These are phyloP conservation scores for Candida boidinii DNA, from an alignment of 805 yeast species.

Conservation along the genomic window DNA sequence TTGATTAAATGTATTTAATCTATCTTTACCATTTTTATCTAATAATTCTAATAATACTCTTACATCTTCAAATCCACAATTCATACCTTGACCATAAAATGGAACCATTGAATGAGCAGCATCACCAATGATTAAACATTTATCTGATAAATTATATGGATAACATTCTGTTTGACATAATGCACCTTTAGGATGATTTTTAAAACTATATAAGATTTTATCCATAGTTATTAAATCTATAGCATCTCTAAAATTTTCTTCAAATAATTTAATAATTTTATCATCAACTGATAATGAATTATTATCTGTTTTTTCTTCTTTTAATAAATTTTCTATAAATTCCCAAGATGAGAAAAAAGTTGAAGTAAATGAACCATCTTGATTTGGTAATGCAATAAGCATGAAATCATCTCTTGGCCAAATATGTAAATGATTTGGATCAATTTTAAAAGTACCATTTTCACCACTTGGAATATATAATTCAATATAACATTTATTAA, in stretches of 20 bases:
- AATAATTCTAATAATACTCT: conserved; percentile 49
- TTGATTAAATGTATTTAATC: conserved; percentile 39
- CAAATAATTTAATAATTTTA: conserved; percentile 45
- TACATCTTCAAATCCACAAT: conserved; percentile 92
- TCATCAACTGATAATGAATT: too few relatives aligned
- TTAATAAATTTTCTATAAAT: conserved; percentile 44
- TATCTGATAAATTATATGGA: conserved; percentile 60
- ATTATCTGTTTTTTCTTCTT: conserved; percentile 29
- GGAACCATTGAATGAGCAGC: conserved; percentile 98
- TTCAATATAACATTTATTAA: conserved; percentile 80
- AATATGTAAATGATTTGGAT: conserved; percentile 76
- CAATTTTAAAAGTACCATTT: conserved; percentile 37
- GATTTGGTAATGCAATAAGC: conserved; percentile 85
- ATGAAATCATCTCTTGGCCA: conserved; percentile 87
- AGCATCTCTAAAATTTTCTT: conserved; percentile 66
- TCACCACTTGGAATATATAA: conserved; percentile 59
- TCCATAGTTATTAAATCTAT: conserved; percentile 55
- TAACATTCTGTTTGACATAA: conserved; percentile 61
- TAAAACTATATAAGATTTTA: conserved; percentile 33
- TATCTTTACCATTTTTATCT: conserved; percentile 28
- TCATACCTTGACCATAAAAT: conserved; percentile 97
- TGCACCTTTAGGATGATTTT: conserved; percentile 65
- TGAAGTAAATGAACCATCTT: conserved; percentile 80
- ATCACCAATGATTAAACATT: conserved; percentile 72
- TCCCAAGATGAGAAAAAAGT: conserved; percentile 83